Evolutionary conservation across 441 rosid genomes (phyloP), one percentile per base, ranked within the genome.

Genomic region (Gossypium trilobum): DNA sequence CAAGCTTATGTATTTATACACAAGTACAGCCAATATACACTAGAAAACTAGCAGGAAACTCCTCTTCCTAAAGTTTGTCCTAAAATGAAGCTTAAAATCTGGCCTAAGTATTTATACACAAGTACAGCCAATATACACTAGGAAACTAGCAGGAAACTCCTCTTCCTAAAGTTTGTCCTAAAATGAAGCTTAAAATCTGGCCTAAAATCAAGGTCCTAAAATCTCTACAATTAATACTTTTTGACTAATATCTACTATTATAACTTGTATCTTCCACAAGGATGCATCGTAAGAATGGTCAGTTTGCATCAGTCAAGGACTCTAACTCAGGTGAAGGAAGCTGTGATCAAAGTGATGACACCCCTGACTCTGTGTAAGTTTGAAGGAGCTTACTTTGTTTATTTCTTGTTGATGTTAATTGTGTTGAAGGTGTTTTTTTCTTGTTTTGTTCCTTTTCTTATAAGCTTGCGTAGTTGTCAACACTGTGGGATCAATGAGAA

Each of bases 261-360:
- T 54, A 55, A 55, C 25, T 19, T 55, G 27, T 55, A 19, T 55
- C 25, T 55, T 55, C 59, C 59, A 20, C 11, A 19, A 55, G 59
- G 79, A 85, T 85, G 87, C 79, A 80, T 51, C 84, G 84, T n/a
- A 85, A 78, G 72, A 83, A 82, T 75, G 89, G 89, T 57, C 89
- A 85, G 73, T 85, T 83, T 74, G 79, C 83, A 48, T 78, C 89
- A 10, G 27, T 73, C 11, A 82, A 78, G 76, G 83, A 70, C 4
- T 74, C 75, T 60, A 73, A 51, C 50, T 64, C 75, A 19, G 74
- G 77, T 75, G 60, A 72, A 70, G 83, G 74, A 54, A 81, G 78
- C 62, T 73, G 78, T 33, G 84, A 79, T 66, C 79, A 78, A 73
- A 79, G 75, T 69, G 75, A 73, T 72, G 75, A 62, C 44, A 62